Evolutionary conservation across 2,329 filamentous ascomycete species (phyloP).

Genomic region (Fusarium poae): DNA sequence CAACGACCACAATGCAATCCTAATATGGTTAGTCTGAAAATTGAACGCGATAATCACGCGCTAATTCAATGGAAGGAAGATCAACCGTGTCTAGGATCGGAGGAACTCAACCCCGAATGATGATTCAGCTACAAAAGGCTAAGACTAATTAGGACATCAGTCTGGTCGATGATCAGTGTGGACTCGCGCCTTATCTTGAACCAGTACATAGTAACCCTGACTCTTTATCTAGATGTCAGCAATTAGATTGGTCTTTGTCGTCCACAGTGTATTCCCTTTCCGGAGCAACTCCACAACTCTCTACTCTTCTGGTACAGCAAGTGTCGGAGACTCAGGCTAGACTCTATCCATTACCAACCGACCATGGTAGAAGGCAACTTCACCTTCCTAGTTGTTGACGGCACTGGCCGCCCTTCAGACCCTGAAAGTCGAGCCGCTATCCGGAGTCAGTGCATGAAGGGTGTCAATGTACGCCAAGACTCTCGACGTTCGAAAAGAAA

Average conservation of each 20-base stretch:
- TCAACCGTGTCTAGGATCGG: background rate
- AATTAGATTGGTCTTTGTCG: background rate
- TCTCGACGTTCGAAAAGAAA: conserved; percentile 13
- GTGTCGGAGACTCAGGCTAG: background rate
- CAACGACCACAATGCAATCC: background rate
- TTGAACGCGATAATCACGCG: background rate
- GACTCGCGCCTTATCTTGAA: background rate
- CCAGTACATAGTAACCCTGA: no score
- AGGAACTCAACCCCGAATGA: background rate
- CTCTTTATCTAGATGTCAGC: background rate
- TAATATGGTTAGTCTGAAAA: background rate
- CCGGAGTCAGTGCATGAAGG: conserved; percentile 14
- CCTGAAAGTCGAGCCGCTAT: conserved; percentile 6
- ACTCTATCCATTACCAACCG: background rate
- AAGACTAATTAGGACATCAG: background rate
- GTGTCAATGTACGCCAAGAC: conserved; percentile 9
- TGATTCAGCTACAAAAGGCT: background rate
- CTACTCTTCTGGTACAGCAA: background rate
- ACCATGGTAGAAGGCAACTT: background rate
- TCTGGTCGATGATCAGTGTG: background rate
- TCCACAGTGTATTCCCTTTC: background rate
- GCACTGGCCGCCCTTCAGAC: background rate
- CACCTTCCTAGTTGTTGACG: background rate
- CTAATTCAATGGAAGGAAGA: background rate
- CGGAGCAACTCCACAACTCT: background rate